These are phyloP conservation scores for Trypanosoma congolense DNA, from an alignment of 208 protist species.

Conservation along the genomic window DNA sequence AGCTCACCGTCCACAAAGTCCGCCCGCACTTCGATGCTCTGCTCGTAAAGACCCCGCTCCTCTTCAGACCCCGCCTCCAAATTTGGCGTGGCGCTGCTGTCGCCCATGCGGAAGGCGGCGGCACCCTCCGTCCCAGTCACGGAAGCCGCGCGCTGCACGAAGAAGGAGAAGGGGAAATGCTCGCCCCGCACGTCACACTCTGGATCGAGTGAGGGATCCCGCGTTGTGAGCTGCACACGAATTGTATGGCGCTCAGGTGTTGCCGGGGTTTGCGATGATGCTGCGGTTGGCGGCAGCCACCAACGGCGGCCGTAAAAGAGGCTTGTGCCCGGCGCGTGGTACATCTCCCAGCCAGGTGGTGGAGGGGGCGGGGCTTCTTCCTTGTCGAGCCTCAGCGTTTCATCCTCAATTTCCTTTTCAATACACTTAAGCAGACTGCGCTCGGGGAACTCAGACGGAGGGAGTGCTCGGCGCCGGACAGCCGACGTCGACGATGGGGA, in stretches of 20 bases:
- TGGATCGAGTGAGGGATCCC: slow-evolving; percentile 78
- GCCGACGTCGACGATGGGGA: slow-evolving; percentile 4
- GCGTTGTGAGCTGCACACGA: slow-evolving; percentile 68
- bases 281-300: slow-evolving; percentile 46
- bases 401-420: slow-evolving; percentile 84
- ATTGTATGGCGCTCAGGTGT: slow-evolving; percentile 52
- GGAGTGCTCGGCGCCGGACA: slow-evolving; percentile 36
- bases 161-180: slow-evolving; percentile 85
- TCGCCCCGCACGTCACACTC: slow-evolving; percentile 82
- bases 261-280: not conserved
- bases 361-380: slow-evolving; percentile 58
- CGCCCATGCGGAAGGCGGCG: not conserved
- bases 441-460: slow-evolving; percentile 59
- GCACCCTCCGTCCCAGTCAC: not conserved
- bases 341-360: slow-evolving; percentile 67
- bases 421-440: slow-evolving; percentile 73
- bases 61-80: slow-evolving; percentile 13
- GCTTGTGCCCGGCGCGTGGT: slow-evolving; percentile 61
- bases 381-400: slow-evolving; percentile 73
- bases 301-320: slow-evolving; percentile 66
- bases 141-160: slow-evolving; percentile 36
- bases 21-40: slow-evolving; percentile 68
- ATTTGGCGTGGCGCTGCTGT: not conserved
- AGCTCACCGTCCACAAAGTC: slow-evolving; percentile 83
- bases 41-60: slow-evolving; percentile 46